phyloP scores from a whole-genome alignment of 1,284 basidiomycete species.

The Cryptococcus wingfieldii region DNA sequence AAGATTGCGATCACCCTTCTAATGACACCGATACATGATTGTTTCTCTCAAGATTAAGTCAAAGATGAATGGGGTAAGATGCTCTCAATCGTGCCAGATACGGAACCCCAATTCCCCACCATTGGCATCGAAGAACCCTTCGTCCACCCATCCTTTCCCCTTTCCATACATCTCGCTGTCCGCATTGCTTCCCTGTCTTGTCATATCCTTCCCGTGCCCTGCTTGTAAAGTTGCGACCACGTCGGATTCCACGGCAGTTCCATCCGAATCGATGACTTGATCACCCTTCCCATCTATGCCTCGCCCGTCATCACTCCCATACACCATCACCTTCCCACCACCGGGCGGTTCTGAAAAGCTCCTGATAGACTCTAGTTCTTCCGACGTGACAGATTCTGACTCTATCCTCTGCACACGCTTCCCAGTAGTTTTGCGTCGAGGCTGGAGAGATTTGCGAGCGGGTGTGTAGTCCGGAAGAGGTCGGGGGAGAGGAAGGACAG shows the following conservation, averaged over 20 bases:
- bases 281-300: neutral
- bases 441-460: neutral
- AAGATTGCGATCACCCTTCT: too few relatives aligned
- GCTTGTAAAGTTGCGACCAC: too few relatives aligned
- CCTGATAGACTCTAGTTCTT: neutral
- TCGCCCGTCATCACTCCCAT: neutral
- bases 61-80: too few relatives aligned
- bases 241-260: too few relatives aligned
- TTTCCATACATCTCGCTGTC: conserved; percentile 1
- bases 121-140: conserved; percentile 18
- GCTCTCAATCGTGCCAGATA: conserved; percentile 28
- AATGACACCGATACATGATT: too few relatives aligned
- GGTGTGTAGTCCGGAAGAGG: neutral
- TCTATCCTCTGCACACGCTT: neutral
- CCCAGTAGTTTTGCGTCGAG: too few relatives aligned
- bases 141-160: conserved; percentile 6
- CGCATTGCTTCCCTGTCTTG: neutral
- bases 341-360: neutral
- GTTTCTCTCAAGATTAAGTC: too few relatives aligned
- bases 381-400: too few relatives aligned
- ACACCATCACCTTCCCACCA: conserved; percentile 1
- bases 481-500: neutral
- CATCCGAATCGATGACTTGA: too few relatives aligned
- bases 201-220: neutral
- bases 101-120: conserved; percentile 27